Conservation (phyloP, 106 monocot species). For the Cymbidium sinense region DNA sequence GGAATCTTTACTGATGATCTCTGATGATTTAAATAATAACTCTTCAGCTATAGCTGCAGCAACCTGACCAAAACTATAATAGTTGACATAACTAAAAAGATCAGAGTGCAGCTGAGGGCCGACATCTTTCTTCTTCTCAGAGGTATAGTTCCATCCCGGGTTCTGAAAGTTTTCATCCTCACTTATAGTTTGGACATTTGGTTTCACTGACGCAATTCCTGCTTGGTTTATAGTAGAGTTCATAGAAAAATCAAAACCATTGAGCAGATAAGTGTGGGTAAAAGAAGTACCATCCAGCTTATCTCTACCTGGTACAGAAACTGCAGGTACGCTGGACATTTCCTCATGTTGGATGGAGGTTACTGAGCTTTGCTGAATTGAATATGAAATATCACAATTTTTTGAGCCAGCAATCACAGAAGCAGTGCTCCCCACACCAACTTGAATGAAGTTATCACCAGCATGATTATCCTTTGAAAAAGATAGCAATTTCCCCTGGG, state of each 20-base stretch:
- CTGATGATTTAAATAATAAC: constrained; percentile 34
- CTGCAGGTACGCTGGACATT: neutral
- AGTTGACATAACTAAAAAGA: constrained; percentile 51
- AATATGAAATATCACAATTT: constrained; percentile 9
- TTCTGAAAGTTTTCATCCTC: constrained; percentile 8
- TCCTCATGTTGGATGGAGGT: constrained; percentile 1
- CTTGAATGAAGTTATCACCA: neutral
- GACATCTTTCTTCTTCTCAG: constrained; percentile 16
- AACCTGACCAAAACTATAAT: constrained; percentile 72
- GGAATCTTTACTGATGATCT: constrained; percentile 21
- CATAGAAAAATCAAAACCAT: constrained; percentile 10
- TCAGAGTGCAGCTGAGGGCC: constrained; percentile 30
- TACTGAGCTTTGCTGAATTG: constrained; percentile 11
- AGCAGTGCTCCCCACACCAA: neutral
- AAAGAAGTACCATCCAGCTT: constrained; percentile 4
- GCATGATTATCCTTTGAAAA: neutral
- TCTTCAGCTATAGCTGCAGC: constrained; percentile 62
- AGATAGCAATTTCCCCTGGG: neutral
- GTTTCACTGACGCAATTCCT: constrained; percentile 10
- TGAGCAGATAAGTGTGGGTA: constrained; percentile 10
- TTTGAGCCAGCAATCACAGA: constrained; percentile 8
- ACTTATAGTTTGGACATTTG: constrained; percentile 8
- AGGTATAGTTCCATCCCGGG: constrained; percentile 5
- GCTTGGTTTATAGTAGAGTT: neutral
- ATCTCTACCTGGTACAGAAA: constrained; percentile 11